Evolutionary conservation across 2,329 filamentous ascomycete species (phyloP), one percentile per base, ranked within the genome.

Genomic region (Ascochyta viciae-villosae): DNA sequence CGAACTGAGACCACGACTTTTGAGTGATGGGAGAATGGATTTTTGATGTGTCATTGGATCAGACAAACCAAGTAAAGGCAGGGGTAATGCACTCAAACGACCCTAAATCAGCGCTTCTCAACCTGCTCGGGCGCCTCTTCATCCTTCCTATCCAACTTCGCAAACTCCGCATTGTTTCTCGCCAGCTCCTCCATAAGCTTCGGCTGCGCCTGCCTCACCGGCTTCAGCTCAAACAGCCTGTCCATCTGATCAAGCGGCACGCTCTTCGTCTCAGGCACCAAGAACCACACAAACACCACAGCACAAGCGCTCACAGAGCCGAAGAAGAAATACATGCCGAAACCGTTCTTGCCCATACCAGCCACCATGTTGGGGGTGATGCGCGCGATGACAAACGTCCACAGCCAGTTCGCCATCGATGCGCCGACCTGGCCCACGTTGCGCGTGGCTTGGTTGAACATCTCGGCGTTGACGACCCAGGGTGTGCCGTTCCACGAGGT

Each of bases 381-480:
- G 3, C 87, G 82, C 0, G 82, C 82, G 61, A 90, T 84, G 70
- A 90, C 80, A 70, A 90, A 90, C 72, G 89, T 90, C 78, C 80
- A 88, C 65, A 88, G 82, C 89, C 89, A 91, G 75, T 91, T 91
- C 76, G 84, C 88, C 15, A 85, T 85, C 0, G 87, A 84, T 0
- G 89, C 89, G 41, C 82, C 88, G 15, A 89, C 88, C 48, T 56
- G 55, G 2, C 51, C 50, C 0, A 92, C 47, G 19, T 63, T 65
- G 3, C 88, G 82, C 15, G 86, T 85, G 74, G 87, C 88, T 61
- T 87, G 84, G 68, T 88, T 85, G 73, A 91, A 92, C 81, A 92
- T 91, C 74, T 92, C 89, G 0, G 72, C 74, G 79, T 90, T 91
- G 68, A 90, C 76, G 27, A 92, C 88, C 89, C 89, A 92, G 0